These are phyloP conservation scores for Heterobasidion annosum DNA, from an alignment of 1,284 basidiomycete species.

Conservation along the genomic window DNA sequence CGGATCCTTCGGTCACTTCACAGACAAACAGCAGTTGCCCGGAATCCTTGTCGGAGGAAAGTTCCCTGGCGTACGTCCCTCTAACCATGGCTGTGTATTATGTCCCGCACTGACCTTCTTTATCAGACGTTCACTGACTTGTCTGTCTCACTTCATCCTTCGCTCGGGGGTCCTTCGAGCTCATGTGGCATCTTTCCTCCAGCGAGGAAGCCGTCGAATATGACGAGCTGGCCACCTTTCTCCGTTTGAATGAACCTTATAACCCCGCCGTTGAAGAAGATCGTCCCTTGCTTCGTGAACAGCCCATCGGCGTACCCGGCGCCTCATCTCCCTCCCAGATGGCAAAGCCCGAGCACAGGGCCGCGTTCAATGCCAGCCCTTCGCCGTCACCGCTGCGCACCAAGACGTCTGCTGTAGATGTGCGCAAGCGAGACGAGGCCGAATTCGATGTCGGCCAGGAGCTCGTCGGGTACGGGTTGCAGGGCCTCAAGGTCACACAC, in stretches of 20 bases:
- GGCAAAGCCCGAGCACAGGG: conserved; percentile 60
- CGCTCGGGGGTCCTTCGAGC: conserved; percentile 1
- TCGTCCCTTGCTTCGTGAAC: conserved; percentile 33
- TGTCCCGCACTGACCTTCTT: neutral
- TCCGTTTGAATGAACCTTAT: conserved; percentile 65
- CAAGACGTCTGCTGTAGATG: neutral
- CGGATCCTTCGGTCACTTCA: neutral
- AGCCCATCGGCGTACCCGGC: conserved; percentile 71
- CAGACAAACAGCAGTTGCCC: conserved; percentile 73
- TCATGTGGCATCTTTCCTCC: conserved; percentile 7
- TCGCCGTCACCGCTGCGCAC: conserved; percentile 34
- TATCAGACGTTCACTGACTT: conserved; percentile 48
- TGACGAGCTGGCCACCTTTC: conserved; percentile 57
- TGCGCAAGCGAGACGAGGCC: conserved; percentile 18
- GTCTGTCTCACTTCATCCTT: conserved; percentile 23
- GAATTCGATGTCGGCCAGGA: conserved; percentile 58
- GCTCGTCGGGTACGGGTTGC: conserved; percentile 59
- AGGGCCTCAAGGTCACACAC: conserved; percentile 68
- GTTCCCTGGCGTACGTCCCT: conserved; percentile 42
- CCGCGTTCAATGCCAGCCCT: conserved; percentile 42
- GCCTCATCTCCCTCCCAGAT: conserved; percentile 65
- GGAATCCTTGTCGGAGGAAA: conserved; percentile 69
- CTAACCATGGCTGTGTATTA: neutral
- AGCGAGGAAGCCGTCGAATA: conserved; percentile 79
- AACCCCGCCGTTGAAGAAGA: conserved; percentile 49